Percentiles rank a stretch among this genome's conserved stretches.
Evolutionary conservation across 225 moss, liverwort and hornwort genomes (phyloP).

Genomic region (Ulota crispa): DNA sequence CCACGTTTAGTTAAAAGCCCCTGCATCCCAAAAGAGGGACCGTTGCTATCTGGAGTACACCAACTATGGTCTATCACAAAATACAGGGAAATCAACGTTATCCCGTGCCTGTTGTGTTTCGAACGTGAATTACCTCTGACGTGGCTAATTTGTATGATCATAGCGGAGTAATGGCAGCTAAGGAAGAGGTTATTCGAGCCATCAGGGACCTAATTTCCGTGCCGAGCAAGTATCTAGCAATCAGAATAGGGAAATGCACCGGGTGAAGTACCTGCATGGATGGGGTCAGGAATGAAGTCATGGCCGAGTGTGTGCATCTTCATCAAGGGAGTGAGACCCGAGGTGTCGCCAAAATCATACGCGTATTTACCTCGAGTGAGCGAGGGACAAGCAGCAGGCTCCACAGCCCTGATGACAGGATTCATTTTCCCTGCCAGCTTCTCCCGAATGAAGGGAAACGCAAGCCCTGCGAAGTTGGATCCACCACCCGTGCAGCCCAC

Average conservation of each 20-base stretch:
- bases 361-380: conserved; percentile 47
- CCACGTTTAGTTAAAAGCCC: background rate
- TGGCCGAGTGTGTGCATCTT: conserved; percentile 65
- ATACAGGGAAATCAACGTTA: background rate
- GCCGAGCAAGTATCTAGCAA: background rate
- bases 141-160: background rate
- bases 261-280: conserved; percentile 43
- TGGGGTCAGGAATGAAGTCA: conserved; percentile 55
- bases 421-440: conserved; percentile 48
- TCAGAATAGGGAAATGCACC: background rate
- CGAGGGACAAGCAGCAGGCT: conserved; percentile 58
- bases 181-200: background rate
- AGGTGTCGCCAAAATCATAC: conserved; percentile 49
- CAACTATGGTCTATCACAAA: background rate
- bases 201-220: background rate
- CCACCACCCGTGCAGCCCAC: conserved; percentile 58
- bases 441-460: conserved; percentile 53
- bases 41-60: background rate
- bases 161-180: background rate
- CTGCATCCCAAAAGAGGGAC: background rate
- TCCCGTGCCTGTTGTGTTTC: background rate
- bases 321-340: conserved; percentile 52
- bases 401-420: conserved; percentile 47
- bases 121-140: background rate
- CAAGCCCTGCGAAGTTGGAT: conserved; percentile 53